These are phyloP conservation scores for Cladosporium sp. DNA, from an alignment of 2,329 filamentous ascomycete species.

Conservation along the genomic window DNA sequence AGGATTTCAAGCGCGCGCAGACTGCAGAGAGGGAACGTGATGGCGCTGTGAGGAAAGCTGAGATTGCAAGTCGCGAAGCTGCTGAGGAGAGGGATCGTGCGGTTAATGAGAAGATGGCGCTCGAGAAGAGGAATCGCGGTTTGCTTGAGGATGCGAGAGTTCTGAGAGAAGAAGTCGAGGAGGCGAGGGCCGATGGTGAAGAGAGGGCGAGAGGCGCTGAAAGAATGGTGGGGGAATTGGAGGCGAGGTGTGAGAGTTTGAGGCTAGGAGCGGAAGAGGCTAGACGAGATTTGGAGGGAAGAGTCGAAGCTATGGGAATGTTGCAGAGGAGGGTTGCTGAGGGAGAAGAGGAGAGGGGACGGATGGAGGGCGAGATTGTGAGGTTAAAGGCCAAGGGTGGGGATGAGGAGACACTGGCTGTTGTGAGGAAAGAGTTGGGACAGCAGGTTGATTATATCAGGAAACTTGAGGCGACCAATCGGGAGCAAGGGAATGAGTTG, in stretches of 20 bases:
- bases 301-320: slow-evolving; percentile 54
- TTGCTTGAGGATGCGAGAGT: slow-evolving; percentile 67
- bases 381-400: slow-evolving; percentile 80
- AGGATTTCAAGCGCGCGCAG: slow-evolving; percentile 68
- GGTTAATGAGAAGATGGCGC: slow-evolving; percentile 51
- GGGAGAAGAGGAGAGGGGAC: slow-evolving; percentile 66
- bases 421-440: slow-evolving; percentile 82
- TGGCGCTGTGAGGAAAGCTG: slow-evolving; percentile 51
- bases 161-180: slow-evolving; percentile 77
- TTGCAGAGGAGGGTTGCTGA: slow-evolving; percentile 54
- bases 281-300: slow-evolving; percentile 54
- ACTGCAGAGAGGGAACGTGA: slow-evolving; percentile 50
- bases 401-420: slow-evolving; percentile 76
- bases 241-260: slow-evolving; percentile 50
- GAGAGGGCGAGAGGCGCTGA: slow-evolving; percentile 8
- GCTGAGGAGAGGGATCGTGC: slow-evolving; percentile 52
- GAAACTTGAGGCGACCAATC: slow-evolving; percentile 72
- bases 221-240: slow-evolving; percentile 50
- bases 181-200: slow-evolving; percentile 63
- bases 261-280: slow-evolving; percentile 47
- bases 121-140: slow-evolving; percentile 53
- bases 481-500: slow-evolving; percentile 74
- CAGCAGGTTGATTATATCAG: slow-evolving; percentile 92
- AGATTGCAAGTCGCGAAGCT: slow-evolving; percentile 51
- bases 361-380: slow-evolving; percentile 78